These are phyloP conservation scores for Gamarada debralockiae DNA, from an alignment of 495 filamentous ascomycete species.

Conservation along the genomic window DNA sequence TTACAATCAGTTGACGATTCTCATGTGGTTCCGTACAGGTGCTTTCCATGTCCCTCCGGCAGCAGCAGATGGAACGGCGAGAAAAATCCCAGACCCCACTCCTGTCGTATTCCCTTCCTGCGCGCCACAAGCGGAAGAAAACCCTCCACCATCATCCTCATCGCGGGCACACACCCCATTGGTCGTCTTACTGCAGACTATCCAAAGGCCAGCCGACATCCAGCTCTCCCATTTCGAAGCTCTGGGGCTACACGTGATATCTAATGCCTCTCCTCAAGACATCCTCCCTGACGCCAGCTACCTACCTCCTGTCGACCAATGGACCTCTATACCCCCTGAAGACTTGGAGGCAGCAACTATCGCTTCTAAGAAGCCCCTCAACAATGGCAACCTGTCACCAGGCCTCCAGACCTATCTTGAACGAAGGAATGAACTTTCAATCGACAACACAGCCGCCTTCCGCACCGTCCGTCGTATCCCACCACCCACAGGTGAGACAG, in stretches of 20 bases:
- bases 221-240: constrained; percentile 39
- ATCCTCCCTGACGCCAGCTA: constrained; percentile 43
- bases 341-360: constrained; percentile 38
- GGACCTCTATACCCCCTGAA: constrained; percentile 41
- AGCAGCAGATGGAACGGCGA: constrained; percentile 30
- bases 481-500: constrained; percentile 39
- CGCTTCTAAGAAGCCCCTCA: constrained; percentile 35
- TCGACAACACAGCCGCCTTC: constrained; percentile 45
- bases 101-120: constrained; percentile 46
- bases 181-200: constrained; percentile 38
- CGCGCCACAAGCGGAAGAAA: constrained; percentile 28
- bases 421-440: constrained; percentile 45
- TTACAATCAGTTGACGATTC: neutral
- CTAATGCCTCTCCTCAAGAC: constrained; percentile 36
- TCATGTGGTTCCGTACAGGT: constrained; percentile 31
- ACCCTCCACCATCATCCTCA: neutral
- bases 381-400: constrained; percentile 43
- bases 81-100: constrained; percentile 48
- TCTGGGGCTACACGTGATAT: constrained; percentile 44
- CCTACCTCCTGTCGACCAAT: constrained; percentile 41
- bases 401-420: constrained; percentile 48
- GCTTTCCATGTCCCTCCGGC: constrained; percentile 15
- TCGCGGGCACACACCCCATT: constrained; percentile 29
- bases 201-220: constrained; percentile 44
- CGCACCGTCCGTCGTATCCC: constrained; percentile 47